Conservation (phyloP, 495 filamentous ascomycete genomes). For the Jackrogersella multiformis region DNA sequence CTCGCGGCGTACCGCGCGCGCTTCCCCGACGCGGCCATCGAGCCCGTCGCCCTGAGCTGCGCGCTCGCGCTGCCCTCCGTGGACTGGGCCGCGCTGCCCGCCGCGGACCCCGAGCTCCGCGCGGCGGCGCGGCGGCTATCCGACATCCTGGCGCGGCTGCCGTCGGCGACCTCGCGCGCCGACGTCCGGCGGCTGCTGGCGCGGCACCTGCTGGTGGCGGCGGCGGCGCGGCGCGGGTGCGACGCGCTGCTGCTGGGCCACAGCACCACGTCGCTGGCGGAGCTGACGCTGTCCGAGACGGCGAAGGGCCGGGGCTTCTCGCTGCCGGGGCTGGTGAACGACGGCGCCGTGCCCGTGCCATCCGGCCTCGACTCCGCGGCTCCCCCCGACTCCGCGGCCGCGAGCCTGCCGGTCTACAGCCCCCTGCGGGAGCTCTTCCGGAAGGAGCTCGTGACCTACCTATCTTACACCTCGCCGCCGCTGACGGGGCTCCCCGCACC, state of each 20-base stretch:
- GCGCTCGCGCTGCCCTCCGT: constrained; percentile 56
- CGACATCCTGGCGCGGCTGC: constrained; percentile 64
- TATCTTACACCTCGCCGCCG: constrained; percentile 59
- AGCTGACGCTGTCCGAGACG: constrained; percentile 83
- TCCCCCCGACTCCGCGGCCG: neutral
- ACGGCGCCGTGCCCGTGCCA: constrained; percentile 72
- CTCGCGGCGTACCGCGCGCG: constrained; percentile 44
- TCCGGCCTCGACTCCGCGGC: constrained; percentile 52
- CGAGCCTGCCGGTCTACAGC: constrained; percentile 61
- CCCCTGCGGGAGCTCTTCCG: constrained; percentile 84
- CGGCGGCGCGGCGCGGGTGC: constrained; percentile 68
- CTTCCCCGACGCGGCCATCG: constrained; percentile 70
- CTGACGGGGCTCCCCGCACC: constrained; percentile 59
- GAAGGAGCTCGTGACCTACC: constrained; percentile 76
- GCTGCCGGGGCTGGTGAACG: constrained; percentile 81
- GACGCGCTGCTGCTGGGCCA: constrained; percentile 81
- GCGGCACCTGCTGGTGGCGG: constrained; percentile 72
- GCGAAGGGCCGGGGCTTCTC: constrained; percentile 89
- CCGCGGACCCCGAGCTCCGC: constrained; percentile 48
- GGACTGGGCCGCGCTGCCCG: constrained; percentile 52
- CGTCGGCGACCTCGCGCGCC: constrained; percentile 74
- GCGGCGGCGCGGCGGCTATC: constrained; percentile 58
- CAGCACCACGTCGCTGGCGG: constrained; percentile 86
- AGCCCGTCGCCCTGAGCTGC: constrained; percentile 64
- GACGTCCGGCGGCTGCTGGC: constrained; percentile 77